A percentile compares a stretch with the other conserved stretches of the same genome.
Conservation (phyloP, 2,329 filamentous ascomycete species). For the Paecilomyces sp. region DNA sequence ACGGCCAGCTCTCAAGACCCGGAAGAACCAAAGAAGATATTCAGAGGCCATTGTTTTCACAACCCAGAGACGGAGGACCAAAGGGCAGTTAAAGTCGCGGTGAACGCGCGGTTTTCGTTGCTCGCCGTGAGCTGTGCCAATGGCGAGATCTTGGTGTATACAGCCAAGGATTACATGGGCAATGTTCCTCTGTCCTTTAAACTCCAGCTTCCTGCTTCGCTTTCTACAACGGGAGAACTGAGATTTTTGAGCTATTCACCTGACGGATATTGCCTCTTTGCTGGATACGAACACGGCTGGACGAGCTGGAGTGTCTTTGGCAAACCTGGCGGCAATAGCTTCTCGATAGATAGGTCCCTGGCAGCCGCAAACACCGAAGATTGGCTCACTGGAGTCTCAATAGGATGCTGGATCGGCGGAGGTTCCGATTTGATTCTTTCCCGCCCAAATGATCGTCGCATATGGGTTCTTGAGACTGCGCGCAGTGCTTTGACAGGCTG, state of each 20-base stretch:
- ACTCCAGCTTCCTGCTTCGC: conserved; percentile 62
- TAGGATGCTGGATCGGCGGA: conserved; percentile 79
- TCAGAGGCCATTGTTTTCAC: conserved; percentile 89
- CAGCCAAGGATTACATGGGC: conserved; percentile 83
- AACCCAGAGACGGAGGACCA: conserved; percentile 54
- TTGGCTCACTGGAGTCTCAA: conserved; percentile 73
- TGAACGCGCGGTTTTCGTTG: conserved; percentile 92
- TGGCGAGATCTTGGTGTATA: conserved; percentile 81
- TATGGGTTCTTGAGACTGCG: conserved; percentile 88
- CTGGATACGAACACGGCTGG: conserved; percentile 88
- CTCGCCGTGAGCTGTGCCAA: conserved; percentile 78
- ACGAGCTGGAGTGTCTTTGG: conserved; percentile 96
- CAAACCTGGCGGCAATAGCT: conserved; percentile 79
- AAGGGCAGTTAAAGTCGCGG: conserved; percentile 65
- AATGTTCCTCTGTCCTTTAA: conserved; percentile 84
- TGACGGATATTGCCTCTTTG: conserved; percentile 93
- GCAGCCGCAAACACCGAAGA: conserved; percentile 64
- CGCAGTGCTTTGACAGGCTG: conserved; percentile 89
- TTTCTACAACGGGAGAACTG: conserved; percentile 60
- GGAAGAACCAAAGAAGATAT: conserved; percentile 57
- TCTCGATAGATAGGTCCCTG: conserved; percentile 59
- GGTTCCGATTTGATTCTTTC: conserved; percentile 79
- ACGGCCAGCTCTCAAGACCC: conserved; percentile 35
- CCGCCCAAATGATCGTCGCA: conserved; percentile 61
- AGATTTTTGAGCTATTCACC: conserved; percentile 80